These are phyloP conservation scores for Stylonectria norvegica DNA, from an alignment of 2,329 filamentous ascomycete species.

Conservation along the genomic window DNA sequence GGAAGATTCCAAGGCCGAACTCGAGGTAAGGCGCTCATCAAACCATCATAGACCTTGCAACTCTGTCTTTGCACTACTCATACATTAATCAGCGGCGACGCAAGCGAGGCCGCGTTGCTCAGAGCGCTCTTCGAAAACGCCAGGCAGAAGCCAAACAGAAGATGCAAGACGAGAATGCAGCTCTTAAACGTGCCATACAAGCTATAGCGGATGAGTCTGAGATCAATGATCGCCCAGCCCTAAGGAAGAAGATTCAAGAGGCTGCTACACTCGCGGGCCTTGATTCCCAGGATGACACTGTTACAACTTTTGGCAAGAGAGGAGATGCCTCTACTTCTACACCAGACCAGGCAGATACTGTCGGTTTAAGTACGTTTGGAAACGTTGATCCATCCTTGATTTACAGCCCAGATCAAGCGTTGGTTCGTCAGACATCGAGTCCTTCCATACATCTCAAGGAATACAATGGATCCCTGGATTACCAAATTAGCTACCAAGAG, in stretches of 20 bases:
- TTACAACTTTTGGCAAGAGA: not conserved
- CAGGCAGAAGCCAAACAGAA: slow-evolving; percentile 18
- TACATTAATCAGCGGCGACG: slow-evolving; percentile 23
- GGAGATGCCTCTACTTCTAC: not conserved
- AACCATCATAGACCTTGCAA: not conserved
- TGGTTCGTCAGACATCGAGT: not conserved
- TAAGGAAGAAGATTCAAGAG: not conserved
- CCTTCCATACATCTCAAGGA: not conserved
- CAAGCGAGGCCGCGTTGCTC: slow-evolving; percentile 26
- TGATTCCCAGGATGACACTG: not conserved
- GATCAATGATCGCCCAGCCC: not conserved
- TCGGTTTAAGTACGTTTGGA: not conserved
- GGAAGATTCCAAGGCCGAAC: not conserved
- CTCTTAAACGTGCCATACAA: not conserved
- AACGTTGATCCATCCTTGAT: not conserved
- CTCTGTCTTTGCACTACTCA: not conserved
- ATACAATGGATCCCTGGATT: not conserved
- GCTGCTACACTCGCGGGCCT: not conserved
- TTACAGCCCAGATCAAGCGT: not conserved
- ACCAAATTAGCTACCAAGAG: not conserved
- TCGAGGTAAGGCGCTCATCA: not conserved
- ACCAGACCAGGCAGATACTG: not conserved
- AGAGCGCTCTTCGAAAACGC: slow-evolving; percentile 29
- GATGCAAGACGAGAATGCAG: slow-evolving; percentile 17
- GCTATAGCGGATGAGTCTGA: not conserved